Conservation (phyloP, 768 basidiomycete genomes). For the Leccinellum albellum region DNA sequence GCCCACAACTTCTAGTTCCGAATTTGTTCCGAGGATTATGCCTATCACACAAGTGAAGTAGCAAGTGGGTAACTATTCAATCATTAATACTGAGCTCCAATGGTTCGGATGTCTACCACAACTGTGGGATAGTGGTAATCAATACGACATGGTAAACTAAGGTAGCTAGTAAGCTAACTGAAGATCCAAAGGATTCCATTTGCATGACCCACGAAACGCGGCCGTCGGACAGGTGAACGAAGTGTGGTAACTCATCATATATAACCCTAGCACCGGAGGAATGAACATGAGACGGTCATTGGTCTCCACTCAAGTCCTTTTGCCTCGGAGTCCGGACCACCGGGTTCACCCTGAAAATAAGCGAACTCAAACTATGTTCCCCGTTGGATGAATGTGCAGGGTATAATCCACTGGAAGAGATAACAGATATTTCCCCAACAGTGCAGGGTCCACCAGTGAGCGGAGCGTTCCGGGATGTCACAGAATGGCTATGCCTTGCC, state of each 20-base stretch:
- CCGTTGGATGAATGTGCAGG: constrained; percentile 1
- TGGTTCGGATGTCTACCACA: constrained; percentile 11
- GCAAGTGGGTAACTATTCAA: not conserved
- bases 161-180: too few relatives aligned
- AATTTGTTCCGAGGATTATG: not conserved
- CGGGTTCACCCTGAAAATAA: not conserved
- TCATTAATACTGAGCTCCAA: not conserved
- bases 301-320: not conserved
- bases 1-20: not conserved
- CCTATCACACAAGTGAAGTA: not conserved
- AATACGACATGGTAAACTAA: not conserved
- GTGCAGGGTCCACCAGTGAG: not conserved
- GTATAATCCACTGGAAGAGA: constrained; percentile 7
- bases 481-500: constrained; percentile 21
- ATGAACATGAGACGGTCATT: too few relatives aligned
- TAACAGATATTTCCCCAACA: constrained; percentile 6
- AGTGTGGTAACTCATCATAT: too few relatives aligned
- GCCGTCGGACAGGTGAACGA: too few relatives aligned
- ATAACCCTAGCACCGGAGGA: too few relatives aligned
- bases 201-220: too few relatives aligned
- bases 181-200: too few relatives aligned
- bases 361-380: not conserved
- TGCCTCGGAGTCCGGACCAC: not conserved
- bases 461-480: constrained; percentile 10
- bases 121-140: constrained; percentile 7